Base-by-base conservation (phyloP, 768 basidiomycete genomes). In the Macrolepiota fuliginosa region DNA sequence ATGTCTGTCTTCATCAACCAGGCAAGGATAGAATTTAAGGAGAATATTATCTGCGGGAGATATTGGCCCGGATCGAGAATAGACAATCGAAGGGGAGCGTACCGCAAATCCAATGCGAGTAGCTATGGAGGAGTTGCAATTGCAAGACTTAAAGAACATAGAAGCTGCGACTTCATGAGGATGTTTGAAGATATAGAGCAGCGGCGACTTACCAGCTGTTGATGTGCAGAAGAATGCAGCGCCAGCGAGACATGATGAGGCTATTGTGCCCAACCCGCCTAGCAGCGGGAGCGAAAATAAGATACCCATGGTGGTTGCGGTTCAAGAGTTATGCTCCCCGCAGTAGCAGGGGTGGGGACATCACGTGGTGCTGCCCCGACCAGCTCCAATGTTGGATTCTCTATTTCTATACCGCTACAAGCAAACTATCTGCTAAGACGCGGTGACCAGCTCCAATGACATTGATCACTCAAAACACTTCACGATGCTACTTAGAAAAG, bases 61-160 rank as follows among this genome's bases (percentile, higher is more conserved):
- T 4, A n/a, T n/a, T 22, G 19, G 2, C 13, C 9, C 29, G 25
- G 12, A 4, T 37, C 12, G 9, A 24, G n/a, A 11, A 22, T 7
- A 35, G 1, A 27, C 11, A 37, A 10, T 55, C 45, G 15, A 37
- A 22, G 39, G 17, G 17, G 42, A 39, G 25, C 19, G 2, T 35
- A 19, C 24, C 10, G 35, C 53, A 56, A 54, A 73, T 36, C 96
- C 96, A 61, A 98, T 89, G 69, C 96, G 89, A 47, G 96, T 98
- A 0, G 97, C 97, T 67, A 99, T 98, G 0, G 94, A 96, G 9
- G 94, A 96, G 72, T 98, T 98, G 78, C 97, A 99, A 72, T 98
- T 98, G 76, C 96, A 99, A 35, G 92, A 94, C 80, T 97, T 98
- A 83, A 89, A 95, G 78, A 97, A 93, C 85, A 96, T 94, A 37